Conservation (phyloP, 2,329 filamentous ascomycete genomes). For the Aspergillus texensis region DNA sequence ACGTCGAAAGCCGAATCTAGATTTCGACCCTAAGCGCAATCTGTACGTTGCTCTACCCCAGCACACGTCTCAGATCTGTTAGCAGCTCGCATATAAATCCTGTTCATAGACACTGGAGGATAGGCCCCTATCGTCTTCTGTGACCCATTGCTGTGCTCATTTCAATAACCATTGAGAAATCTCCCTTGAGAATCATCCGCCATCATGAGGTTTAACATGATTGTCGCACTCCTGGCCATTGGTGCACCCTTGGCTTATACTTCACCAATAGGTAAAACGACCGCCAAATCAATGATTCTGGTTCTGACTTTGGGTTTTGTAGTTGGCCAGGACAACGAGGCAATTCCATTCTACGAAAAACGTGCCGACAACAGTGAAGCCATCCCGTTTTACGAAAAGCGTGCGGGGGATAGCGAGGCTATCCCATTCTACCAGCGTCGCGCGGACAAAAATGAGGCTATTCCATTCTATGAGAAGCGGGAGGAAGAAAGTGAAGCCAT, state of each 20-base stretch:
- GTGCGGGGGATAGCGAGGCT: background rate
- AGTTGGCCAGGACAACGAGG: constrained; percentile 1
- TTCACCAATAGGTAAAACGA: background rate
- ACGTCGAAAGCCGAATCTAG: background rate
- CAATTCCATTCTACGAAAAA: constrained; percentile 1
- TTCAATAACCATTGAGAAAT: background rate
- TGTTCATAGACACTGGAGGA: background rate
- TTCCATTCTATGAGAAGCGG: background rate
- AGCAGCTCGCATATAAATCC: background rate
- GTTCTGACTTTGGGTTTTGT: background rate
- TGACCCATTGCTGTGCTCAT: background rate
- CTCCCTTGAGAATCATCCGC: background rate
- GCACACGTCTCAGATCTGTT: background rate
- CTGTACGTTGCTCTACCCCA: background rate
- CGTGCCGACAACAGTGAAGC: background rate
- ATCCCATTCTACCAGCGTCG: constrained; percentile 1
- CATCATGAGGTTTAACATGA: background rate
- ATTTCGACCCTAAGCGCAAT: background rate
- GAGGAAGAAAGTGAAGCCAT: background rate
- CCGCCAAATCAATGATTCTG: background rate
- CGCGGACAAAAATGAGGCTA: background rate
- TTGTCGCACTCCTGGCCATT: constrained; percentile 4
- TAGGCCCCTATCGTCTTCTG: background rate
- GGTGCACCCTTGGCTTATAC: constrained; percentile 1
- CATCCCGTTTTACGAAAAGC: constrained; percentile 5